A percentile compares a stretch with the other conserved stretches of the same genome.
Conservation (phyloP, 441 rosid genomes). For the Melastoma candidum region DNA sequence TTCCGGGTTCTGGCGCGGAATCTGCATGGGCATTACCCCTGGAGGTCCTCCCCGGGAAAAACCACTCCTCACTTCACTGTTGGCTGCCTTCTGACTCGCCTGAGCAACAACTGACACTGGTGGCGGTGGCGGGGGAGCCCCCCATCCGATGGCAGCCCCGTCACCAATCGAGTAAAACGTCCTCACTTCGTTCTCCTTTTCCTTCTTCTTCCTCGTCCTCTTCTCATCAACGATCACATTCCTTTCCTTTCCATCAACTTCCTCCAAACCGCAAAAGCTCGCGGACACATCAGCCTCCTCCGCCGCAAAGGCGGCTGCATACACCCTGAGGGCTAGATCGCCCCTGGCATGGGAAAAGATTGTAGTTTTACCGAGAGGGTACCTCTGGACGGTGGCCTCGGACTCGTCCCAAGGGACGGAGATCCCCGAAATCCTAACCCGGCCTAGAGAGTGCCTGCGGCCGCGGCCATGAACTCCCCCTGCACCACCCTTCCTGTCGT, state of each 20-base stretch:
- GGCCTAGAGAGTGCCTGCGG: conserved; percentile 61
- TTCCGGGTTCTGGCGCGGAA: conserved; percentile 65
- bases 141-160: conserved; percentile 19
- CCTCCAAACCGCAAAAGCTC: conserved; percentile 4
- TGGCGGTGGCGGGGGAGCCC: conserved; percentile 21
- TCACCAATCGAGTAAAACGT: conserved; percentile 61
- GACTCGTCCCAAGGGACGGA: conserved; percentile 50
- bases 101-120: conserved; percentile 14
- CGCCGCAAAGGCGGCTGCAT: conserved; percentile 24
- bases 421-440: conserved; percentile 59
- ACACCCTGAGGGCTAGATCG: conserved; percentile 50
- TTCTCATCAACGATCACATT: conserved; percentile 22
- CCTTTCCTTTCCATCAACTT: conserved; percentile 21
- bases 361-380: conserved; percentile 76
- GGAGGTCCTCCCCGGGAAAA: conserved; percentile 41
- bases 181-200: conserved; percentile 39
- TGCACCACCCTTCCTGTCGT: conserved; percentile 27
- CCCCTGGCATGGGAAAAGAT: conserved; percentile 65
- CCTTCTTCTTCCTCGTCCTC: conserved; percentile 24
- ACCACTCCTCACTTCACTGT: conserved; percentile 47
- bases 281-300: conserved; percentile 14
- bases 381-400: conserved; percentile 47
- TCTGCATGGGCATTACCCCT: conserved; percentile 53
- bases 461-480: conserved; percentile 16
- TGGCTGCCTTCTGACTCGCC: conserved; percentile 26